Evolutionary conservation across 73 alveolate species (phyloP).

Genomic region (Breviolum minutum): DNA sequence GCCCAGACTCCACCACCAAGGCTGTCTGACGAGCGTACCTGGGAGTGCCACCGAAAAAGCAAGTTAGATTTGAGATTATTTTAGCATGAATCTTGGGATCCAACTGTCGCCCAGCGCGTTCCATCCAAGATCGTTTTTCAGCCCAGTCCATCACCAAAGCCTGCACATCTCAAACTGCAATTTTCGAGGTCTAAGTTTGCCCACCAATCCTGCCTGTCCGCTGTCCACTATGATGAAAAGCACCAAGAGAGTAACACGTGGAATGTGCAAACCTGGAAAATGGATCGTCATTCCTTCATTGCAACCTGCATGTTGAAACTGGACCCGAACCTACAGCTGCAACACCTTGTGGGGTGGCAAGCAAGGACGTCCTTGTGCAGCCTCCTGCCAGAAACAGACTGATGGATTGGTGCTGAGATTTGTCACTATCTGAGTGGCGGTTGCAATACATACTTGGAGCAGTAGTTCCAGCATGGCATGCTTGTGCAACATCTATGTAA

Average conservation of each 20-base stretch:
- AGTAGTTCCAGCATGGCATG: not conserved
- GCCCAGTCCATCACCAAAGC: conserved; percentile 94
- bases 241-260: conserved; percentile 27
- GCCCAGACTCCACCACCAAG: conserved; percentile 85
- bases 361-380: not conserved
- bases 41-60: not conserved
- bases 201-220: conserved; percentile 42
- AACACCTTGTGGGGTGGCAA: not conserved
- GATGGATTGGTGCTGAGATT: not conserved
- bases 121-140: conserved; percentile 67
- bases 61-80: not conserved
- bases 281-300: too few relatives aligned
- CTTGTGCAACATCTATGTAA: not conserved
- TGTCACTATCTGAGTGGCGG: not conserved
- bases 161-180: not conserved
- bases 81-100: not conserved
- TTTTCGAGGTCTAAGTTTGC: not conserved
- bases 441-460: too few relatives aligned
- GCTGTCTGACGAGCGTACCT: conserved; percentile 82
- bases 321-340: not conserved
- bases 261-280: conserved; percentile 19
- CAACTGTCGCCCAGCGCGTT: conserved; percentile 35
- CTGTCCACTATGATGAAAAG: conserved; percentile 56
- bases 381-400: not conserved
- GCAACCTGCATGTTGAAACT: not conserved